Evolutionary conservation across 73 alveolate genomes (phyloP).

Genomic region (Breviolum minutum): DNA sequence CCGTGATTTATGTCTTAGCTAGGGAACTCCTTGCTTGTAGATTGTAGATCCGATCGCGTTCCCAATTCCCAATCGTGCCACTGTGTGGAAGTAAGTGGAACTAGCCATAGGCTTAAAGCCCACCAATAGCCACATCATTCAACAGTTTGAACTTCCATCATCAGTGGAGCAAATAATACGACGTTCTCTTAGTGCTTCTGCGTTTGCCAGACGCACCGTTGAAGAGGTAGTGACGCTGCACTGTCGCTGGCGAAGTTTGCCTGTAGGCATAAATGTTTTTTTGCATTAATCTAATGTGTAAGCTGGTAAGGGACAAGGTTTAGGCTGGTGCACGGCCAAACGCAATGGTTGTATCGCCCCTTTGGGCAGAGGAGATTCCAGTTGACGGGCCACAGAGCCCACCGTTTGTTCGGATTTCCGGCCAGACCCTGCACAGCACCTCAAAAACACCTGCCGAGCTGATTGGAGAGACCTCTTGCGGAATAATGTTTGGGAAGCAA

Average conservation of each 20-base stretch:
- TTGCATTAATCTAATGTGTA: too few relatives aligned
- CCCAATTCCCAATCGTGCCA: too few relatives aligned
- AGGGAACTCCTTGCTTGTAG: too few relatives aligned
- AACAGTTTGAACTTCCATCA: not conserved
- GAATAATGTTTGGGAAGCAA: too few relatives aligned
- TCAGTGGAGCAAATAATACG: not conserved
- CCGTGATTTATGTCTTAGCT: too few relatives aligned
- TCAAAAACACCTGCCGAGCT: too few relatives aligned
- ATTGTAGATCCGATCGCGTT: too few relatives aligned
- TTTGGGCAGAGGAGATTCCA: not conserved
- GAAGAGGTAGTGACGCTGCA: not conserved
- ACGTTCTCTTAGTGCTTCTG: slow-evolving; percentile 16
- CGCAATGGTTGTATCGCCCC: too few relatives aligned
- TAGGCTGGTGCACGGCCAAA: too few relatives aligned
- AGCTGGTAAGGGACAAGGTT: too few relatives aligned
- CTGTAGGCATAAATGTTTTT: not conserved
- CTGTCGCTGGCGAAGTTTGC: not conserved
- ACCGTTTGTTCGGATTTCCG: not conserved
- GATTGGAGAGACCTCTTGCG: too few relatives aligned
- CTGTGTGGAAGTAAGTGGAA: not conserved
- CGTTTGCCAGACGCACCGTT: not conserved
- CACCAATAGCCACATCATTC: not conserved
- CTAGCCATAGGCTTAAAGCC: not conserved
- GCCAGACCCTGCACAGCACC: slow-evolving; percentile 2
- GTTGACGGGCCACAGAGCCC: slow-evolving; percentile 5